Conservation (phyloP, 1,139 yeast genomes). For the Hemisphaericaspora subhashii region DNA sequence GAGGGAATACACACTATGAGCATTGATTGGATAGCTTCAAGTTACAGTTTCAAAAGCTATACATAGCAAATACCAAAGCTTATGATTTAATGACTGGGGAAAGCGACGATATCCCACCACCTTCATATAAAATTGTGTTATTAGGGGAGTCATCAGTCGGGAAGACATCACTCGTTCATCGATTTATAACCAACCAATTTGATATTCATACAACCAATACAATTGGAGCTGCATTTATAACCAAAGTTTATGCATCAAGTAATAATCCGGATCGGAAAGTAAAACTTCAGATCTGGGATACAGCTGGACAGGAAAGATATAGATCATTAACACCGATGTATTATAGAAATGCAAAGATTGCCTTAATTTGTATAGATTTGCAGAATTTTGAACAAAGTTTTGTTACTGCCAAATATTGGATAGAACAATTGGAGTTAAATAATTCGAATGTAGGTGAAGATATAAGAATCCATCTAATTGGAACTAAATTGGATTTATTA, state of each 20-base stretch:
- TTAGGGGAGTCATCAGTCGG: constrained; percentile 52
- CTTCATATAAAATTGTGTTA: constrained; percentile 41
- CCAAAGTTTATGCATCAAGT: constrained; percentile 30
- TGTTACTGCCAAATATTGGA: constrained; percentile 45
- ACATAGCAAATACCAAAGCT: background rate
- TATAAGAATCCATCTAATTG: constrained; percentile 30
- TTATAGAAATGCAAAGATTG: constrained; percentile 46
- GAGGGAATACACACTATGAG: background rate
- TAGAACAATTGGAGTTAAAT: constrained; percentile 38
- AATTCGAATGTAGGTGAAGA: constrained; percentile 20
- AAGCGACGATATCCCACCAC: constrained; percentile 11
- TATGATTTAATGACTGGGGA: background rate
- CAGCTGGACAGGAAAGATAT: constrained; percentile 54
- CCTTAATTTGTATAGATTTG: constrained; percentile 40
- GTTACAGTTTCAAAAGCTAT: background rate
- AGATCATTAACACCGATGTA: constrained; percentile 51
- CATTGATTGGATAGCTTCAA: background rate
- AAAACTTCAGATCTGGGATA: constrained; percentile 51
- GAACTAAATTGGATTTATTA: constrained; percentile 34
- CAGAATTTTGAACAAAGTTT: constrained; percentile 34
- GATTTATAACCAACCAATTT: constrained; percentile 40
- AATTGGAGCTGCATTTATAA: constrained; percentile 52
- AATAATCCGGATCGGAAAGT: constrained; percentile 19
- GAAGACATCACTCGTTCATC: constrained; percentile 44
- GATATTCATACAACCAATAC: constrained; percentile 43